Evolutionary conservation across 2,329 filamentous ascomycete genomes (phyloP), one percentile per base, ranked within the genome.

Genomic region (Didymellaceae sp.): DNA sequence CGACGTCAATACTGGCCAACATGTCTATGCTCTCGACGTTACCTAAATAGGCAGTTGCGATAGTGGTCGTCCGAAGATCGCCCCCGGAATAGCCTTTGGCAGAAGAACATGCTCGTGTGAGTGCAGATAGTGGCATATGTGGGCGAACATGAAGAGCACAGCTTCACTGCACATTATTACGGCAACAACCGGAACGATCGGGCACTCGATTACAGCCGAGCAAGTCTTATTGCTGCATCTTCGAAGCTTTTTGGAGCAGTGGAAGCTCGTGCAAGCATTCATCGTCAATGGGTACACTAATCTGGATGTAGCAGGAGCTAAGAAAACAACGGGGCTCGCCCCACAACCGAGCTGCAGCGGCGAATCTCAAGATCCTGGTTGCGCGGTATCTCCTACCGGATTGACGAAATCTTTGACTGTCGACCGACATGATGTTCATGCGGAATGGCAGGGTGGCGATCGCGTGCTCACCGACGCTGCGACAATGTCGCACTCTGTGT

Each of bases 191-290:
- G n/a, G n/a, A n/a, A n/a, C n/a, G n/a, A n/a, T n/a, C n/a, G n/a
- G n/a, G n/a, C n/a, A n/a, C n/a, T n/a, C n/a, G n/a, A n/a, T n/a
- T n/a, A n/a, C n/a, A n/a, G n/a, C n/a, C n/a, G n/a, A n/a, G n/a
- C n/a, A n/a, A n/a, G n/a, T n/a, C n/a, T n/a, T n/a, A 28, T 7
- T 6, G 26, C 26, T 6, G 26, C 26, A 21, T 14, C 25, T 16
- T 30, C 24, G 50, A 53, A 48, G 44, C 44, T 48, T 48, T 45
- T 24, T 41, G 30, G 24, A 26, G 32, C 24, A 24, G 20, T 6
- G 20, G 44, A 53, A 53, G 50, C 50, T 45, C 34, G 30, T 41
- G 39, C 44, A 53, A 48, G 45, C 50, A 45, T 53, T 48, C 49
- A 48, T 44, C 16, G 18, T 5, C 21, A 18, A 25, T 6, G 18